Base-by-base conservation (phyloP, 2,329 filamentous ascomycete genomes). In the Stachybotrys echinatus region DNA sequence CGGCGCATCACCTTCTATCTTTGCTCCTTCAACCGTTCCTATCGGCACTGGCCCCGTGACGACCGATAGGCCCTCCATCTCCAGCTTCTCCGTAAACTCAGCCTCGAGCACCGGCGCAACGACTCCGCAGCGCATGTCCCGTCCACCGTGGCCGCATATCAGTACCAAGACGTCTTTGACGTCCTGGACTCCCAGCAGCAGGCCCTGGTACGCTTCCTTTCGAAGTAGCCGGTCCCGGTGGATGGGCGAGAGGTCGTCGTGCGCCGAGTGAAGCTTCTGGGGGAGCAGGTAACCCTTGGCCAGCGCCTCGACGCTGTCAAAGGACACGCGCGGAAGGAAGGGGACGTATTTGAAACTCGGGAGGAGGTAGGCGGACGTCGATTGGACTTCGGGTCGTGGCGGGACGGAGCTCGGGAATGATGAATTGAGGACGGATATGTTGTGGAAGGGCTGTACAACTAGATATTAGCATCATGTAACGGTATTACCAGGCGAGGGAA, bases 361-460 rank as follows among this genome's bases (percentile, higher is more conserved):
- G 27, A 96, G 81, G 19, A 96, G 76, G 61, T 92, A 88, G 2
- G 80, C 88, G 1, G 87, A 90, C 0, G 79, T 79, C 19, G 66
- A 78, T 64, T 77, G 76, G 49, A 77, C 65, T 18, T 74, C 64
- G 14, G 56, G 62, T 22, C 74, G 68, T 31, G 67, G 66, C 3
- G 71, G 71, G n/a, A 68, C 63, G 7, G 76, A 77, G 27, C 86
- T 80, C 10, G 78, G 74, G 58, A 96, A 85, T 0, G 89, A 95
- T 12, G 87, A 80, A 60, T 89, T 89, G 20, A 89, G 83, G 50
- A 92, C 73, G 22, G 90, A 80, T 50, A 95, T 70, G 65, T 92
- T 89, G 68, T 92, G 88, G 66, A 87, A 95, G 31, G 91, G 90
- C 89, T 96, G 54, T 10, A n/a, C n/a, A n/a, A n/a, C n/a, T n/a